Base-by-base conservation (phyloP, 78 protist genomes). In the Guillardia theta region DNA sequence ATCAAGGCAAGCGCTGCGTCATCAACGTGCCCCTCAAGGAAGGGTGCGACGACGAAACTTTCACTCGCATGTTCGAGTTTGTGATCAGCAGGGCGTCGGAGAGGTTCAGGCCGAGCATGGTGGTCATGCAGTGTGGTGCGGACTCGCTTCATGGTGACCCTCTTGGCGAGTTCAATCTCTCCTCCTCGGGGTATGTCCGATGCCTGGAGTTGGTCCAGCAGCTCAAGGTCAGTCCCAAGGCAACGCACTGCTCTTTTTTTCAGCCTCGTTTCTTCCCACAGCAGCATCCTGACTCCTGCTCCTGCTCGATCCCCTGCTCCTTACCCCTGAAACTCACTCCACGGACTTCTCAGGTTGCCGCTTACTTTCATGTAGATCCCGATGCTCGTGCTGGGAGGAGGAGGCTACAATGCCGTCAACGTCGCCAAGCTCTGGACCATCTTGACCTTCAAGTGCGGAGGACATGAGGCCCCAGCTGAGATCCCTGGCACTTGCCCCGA, bases 91-190 rank as follows among this genome's bases (percentile, higher is more conserved):
- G 36, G n/a, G 83, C 83, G 10, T 36, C 83, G 1, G 45, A 22
- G n/a, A 12, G 46, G n/a, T 12, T 24, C 6, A 33, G 8, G 21
- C 83, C 99, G 0, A 95, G 95, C 18, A 99, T 98, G 15, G 92
- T 98, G 70, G 99, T 99, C 33, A 54, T 99, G 44, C 99, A 98
- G 58, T 98, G 99, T 93, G 99, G 99, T 99, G 18, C 83, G 4
- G 99, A 99, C 95, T 97, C 99, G 27, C 95, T 99, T 12, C 64
- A 96, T 4, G 98, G 98, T 39, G 99, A 99, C 94, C 98, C 99
- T 9, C 96, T 99, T 19, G 99, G 99, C 39, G 94, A 97, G 93
- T 98, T 99, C 96, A 98, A 98, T 45, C 94, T 99, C n/a, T 77
- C 98, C 21, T 18, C 98, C 53, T 48, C 41, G 43, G 98, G 96